Base-by-base conservation (phyloP, 805 yeast genomes). In the Allodekkera sacchari region DNA sequence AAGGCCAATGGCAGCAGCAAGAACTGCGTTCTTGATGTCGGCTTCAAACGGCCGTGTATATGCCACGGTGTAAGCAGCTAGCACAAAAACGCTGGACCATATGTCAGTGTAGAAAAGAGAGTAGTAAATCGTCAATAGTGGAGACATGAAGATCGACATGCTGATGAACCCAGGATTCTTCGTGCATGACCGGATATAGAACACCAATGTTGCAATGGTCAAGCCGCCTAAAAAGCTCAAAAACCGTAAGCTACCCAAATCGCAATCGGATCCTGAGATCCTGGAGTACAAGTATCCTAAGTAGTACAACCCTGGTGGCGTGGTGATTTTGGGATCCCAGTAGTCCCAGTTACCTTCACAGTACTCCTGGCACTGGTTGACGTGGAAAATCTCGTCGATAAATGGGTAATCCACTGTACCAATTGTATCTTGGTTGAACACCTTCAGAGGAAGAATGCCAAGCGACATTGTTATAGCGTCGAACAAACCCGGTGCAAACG, bases 291-390 rank as follows among this genome's bases (percentile, higher is more conserved):
- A 39, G 20, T 56, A 55, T 5, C 72, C 74, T 7, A 72, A 40
- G 5, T 54, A 35, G 50, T 92, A 89, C 12, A 89, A 60, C 0
- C 97, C 98, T 1, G 97, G 97, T 1, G 98, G 98, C 0, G 98
- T 92, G 2, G 98, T 89, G 50, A 92, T 85, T 50, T 89, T 88
- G 9, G 76, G 67, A 53, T 92, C 85, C 95, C 95, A 87, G 1
- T 59, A 46, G n/a, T 41, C 33, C 58, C 76, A 85, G 31, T 74
- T 61, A 9, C 79, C 80, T 2, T 52, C 43, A 37, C 84, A 70
- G 48, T 81, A 87, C 29, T 61, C 65, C 36, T 72, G 65, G 6
- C 94, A 76, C 62, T 92, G 97, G 6, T 76, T 74, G 15, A 83
- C 64, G 51, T 92, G 98, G 57, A 89, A 89, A 9, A 71, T 64